Conservation (phyloP, 129 eudicot species). For the Chrysanthemum seticuspe region DNA sequence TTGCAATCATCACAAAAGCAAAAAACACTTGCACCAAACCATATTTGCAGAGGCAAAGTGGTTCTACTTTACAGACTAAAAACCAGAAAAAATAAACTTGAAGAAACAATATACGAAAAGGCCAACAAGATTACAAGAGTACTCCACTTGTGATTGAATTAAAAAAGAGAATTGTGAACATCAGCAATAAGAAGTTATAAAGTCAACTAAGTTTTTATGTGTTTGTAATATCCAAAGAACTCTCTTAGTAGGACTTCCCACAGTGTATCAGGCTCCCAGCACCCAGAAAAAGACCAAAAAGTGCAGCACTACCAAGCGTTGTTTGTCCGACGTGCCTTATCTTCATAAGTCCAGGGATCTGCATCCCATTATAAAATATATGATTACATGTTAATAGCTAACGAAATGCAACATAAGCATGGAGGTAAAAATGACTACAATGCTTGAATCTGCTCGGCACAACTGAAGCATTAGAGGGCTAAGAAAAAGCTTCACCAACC, state of each 20-base stretch:
- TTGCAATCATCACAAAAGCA: background rate
- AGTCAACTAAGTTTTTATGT: slow-evolving; percentile 27
- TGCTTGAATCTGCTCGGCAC: too few relatives aligned
- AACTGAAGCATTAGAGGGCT: too few relatives aligned
- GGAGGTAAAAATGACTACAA: background rate
- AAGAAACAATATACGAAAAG: background rate
- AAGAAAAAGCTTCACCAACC: too few relatives aligned
- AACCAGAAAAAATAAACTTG: background rate
- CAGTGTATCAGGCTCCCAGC: slow-evolving; percentile 66
- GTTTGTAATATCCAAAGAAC: slow-evolving; percentile 7
- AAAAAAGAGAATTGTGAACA: slow-evolving; percentile 13
- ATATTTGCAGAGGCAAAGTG: background rate
- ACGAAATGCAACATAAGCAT: background rate
- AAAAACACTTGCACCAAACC: background rate
- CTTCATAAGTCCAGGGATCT: slow-evolving; percentile 54
- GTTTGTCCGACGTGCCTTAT: slow-evolving; percentile 52
- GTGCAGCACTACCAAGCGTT: slow-evolving; percentile 60
- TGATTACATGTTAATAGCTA: background rate
- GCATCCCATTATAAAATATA: slow-evolving; percentile 12
- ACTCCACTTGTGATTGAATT: background rate
- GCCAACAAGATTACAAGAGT: background rate
- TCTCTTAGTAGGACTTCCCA: slow-evolving; percentile 46
- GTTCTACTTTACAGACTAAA: background rate
- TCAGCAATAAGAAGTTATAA: slow-evolving; percentile 9
- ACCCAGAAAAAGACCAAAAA: slow-evolving; percentile 61